phyloP scores from a whole-genome alignment of 2,329 filamentous ascomycete genomes.

The Monosporascus sp. region DNA sequence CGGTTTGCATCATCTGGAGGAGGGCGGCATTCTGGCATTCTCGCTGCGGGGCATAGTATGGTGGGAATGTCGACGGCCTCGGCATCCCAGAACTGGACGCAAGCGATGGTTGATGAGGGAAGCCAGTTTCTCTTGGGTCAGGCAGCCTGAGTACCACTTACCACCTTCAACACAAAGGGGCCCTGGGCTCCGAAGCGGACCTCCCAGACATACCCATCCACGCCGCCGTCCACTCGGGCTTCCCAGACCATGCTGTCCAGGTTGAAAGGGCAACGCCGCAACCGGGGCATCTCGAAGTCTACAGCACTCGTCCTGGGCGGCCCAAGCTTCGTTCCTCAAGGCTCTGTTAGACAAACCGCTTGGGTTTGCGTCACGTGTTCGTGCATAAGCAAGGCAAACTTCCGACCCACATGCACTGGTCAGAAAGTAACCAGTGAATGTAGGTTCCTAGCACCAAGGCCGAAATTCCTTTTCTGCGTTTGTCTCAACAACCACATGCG shows the following conservation, averaged over 20 bases:
- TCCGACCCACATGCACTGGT: no score
- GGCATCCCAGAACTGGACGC: slow-evolving; percentile 8
- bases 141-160: neutral
- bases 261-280: slow-evolving; percentile 6
- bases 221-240: slow-evolving; percentile 2
- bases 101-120: slow-evolving; percentile 1
- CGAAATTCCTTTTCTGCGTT: no score
- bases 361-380: no score
- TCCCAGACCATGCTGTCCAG: slow-evolving; percentile 2
- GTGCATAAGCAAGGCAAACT: no score
- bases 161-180: slow-evolving; percentile 9
- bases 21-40: slow-evolving; percentile 11
- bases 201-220: slow-evolving; percentile 9
- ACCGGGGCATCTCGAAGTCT: slow-evolving; percentile 5
- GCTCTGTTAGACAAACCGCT: no score
- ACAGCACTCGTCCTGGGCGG: neutral
- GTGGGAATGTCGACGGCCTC: neutral
- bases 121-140: neutral
- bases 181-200: slow-evolving; percentile 4
- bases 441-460: no score
- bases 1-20: slow-evolving; percentile 7
- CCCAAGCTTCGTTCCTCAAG: no score
- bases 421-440: no score
- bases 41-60: slow-evolving; percentile 8
- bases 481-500: no score